phyloP scores from a whole-genome alignment of 164 flowering plant genomes.

The Magnolia sinica region DNA sequence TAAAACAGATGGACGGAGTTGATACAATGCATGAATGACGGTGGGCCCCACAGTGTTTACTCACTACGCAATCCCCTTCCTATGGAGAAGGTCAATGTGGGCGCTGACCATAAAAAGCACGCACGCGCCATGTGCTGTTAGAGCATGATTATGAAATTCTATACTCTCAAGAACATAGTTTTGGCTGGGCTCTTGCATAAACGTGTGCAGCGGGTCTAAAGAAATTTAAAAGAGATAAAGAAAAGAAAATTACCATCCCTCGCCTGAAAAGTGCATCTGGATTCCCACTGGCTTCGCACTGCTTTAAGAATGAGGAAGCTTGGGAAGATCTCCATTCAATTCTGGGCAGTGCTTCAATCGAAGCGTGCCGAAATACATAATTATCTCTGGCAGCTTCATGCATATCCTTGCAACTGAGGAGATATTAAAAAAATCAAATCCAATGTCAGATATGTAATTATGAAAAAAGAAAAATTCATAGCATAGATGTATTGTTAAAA shows the following conservation, averaged over 20 bases:
- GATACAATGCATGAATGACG: too few relatives aligned
- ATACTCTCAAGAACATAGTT: too few relatives aligned
- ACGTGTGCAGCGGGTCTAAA: neutral
- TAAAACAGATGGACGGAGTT: too few relatives aligned
- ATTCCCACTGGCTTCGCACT: conserved; percentile 4
- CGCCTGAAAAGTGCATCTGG: conserved; percentile 8
- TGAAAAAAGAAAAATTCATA: neutral
- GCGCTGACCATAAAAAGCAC: too few relatives aligned
- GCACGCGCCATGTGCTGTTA: too few relatives aligned
- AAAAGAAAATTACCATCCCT: conserved; percentile 6
- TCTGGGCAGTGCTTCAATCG: neutral
- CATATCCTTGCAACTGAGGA: conserved; percentile 10
- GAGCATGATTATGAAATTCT: too few relatives aligned
- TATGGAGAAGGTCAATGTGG: too few relatives aligned
- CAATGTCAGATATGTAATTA: too few relatives aligned
- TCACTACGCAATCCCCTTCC: too few relatives aligned
- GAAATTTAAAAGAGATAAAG: neutral
- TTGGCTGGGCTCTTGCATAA: too few relatives aligned
- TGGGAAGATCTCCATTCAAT: neutral
- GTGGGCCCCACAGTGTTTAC: too few relatives aligned
- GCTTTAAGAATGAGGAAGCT: neutral
- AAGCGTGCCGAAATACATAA: neutral
- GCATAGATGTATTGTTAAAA: neutral
- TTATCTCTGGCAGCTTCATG: neutral
- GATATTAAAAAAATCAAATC: neutral